A percentile compares a stretch with the other conserved stretches of the same genome.
Evolutionary conservation across 1,284 basidiomycete genomes (phyloP).

Genomic region (Baeospora myosura): DNA sequence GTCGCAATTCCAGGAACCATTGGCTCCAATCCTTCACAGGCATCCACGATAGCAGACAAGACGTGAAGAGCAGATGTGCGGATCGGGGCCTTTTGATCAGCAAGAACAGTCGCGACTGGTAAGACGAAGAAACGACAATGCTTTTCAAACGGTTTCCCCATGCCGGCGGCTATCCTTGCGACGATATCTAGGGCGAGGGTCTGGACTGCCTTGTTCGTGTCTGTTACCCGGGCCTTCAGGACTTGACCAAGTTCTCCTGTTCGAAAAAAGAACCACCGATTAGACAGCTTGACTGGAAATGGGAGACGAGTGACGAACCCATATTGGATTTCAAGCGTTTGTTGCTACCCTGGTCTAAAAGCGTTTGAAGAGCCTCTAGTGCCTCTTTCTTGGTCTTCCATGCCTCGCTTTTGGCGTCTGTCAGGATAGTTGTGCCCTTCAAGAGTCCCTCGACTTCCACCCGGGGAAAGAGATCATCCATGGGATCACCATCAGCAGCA

Average conservation of each 20-base stretch:
- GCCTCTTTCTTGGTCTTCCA: conserved; percentile 99
- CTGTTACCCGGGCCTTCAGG: conserved; percentile 82
- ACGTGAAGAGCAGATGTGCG: conserved; percentile 75
- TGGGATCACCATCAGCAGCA: conserved; percentile 49
- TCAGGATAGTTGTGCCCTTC: conserved; percentile 76
- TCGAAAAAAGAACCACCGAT: not conserved
- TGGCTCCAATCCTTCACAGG: conserved; percentile 78
- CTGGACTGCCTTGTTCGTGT: conserved; percentile 94
- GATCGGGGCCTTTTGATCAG: conserved; percentile 90
- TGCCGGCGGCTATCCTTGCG: conserved; percentile 82
- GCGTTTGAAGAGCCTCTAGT: conserved; percentile 76
- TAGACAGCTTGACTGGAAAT: not conserved
- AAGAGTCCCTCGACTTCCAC: conserved; percentile 89
- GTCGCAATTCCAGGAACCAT: conserved; percentile 76
- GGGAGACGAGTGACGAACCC: conserved; percentile 40
- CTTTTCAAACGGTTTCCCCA: conserved; percentile 95
- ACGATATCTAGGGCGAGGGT: conserved; percentile 86
- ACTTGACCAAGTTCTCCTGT: conserved; percentile 85
- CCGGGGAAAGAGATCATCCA: conserved; percentile 93
- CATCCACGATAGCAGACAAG: conserved; percentile 78
- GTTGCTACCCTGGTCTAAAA: conserved; percentile 86
- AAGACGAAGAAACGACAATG: conserved; percentile 72
- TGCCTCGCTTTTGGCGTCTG: conserved; percentile 82
- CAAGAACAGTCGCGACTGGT: conserved; percentile 78
- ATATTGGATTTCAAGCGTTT: conserved; percentile 88